phyloP scores from a whole-genome alignment of 2,329 filamentous ascomycete genomes.

The Thielaviopsis euricoi region DNA sequence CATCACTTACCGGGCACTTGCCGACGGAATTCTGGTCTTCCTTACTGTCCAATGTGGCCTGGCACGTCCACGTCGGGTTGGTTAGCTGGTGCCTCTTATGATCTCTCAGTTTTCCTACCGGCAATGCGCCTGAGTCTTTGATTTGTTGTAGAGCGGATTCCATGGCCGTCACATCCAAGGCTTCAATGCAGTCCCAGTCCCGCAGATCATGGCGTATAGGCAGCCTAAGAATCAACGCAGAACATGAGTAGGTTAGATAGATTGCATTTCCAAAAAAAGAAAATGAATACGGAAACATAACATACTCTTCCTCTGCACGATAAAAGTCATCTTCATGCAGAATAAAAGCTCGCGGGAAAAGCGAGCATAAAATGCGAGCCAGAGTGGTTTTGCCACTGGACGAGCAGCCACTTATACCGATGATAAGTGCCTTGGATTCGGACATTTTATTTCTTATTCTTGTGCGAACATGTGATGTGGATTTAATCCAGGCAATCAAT shows the following conservation, averaged over 20 bases:
- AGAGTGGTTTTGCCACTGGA: slow-evolving; percentile 93
- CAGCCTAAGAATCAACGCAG: slow-evolving; percentile 1
- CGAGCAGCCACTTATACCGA: slow-evolving; percentile 79
- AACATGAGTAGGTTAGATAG: too few species aligned
- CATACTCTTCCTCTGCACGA: slow-evolving; percentile 55
- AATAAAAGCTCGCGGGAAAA: slow-evolving; percentile 65
- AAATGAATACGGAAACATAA: slow-evolving; percentile 7
- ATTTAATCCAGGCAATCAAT: too few species aligned
- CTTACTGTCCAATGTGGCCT: slow-evolving; percentile 21
- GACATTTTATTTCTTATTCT: too few species aligned
- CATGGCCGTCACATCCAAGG: slow-evolving; percentile 58
- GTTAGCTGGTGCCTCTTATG: background rate
- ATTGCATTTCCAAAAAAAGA: too few species aligned
- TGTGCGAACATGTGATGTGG: background rate
- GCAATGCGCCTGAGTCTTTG: slow-evolving; percentile 46
- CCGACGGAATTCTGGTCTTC: slow-evolving; percentile 49
- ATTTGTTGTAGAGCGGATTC: slow-evolving; percentile 53
- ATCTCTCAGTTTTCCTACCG: slow-evolving; percentile 26
- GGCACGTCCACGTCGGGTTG: background rate
- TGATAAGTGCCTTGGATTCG: slow-evolving; percentile 38
- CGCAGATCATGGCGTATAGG: slow-evolving; percentile 35
- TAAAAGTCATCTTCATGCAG: slow-evolving; percentile 97
- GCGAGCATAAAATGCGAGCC: slow-evolving; percentile 63
- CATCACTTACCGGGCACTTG: slow-evolving; percentile 31
- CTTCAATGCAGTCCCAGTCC: slow-evolving; percentile 84